Evolutionary conservation across 2,329 filamentous ascomycete species (phyloP).

Genomic region (Tolypocladium capitatum): DNA sequence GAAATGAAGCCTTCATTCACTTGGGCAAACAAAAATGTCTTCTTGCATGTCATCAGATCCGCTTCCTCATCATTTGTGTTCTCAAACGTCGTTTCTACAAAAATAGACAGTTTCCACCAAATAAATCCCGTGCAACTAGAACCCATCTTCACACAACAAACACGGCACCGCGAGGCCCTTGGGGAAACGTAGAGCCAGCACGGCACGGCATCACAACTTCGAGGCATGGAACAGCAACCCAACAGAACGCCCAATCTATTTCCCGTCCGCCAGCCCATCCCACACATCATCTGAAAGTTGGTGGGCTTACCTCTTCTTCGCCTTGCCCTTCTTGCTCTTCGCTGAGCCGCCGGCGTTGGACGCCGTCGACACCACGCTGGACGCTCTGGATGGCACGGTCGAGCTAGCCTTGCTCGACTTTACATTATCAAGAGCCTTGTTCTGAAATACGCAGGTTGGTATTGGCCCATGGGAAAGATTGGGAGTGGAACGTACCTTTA

Average conservation of each 20-base stretch:
- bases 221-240: background rate
- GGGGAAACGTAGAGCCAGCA: background rate
- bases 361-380: constrained; percentile 68
- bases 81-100: background rate
- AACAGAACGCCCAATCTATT: background rate
- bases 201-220: background rate
- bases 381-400: constrained; percentile 67
- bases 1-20: constrained; percentile 1
- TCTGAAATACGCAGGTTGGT: constrained; percentile 36
- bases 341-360: constrained; percentile 40
- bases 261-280: background rate
- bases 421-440: constrained; percentile 82
- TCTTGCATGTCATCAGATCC: background rate
- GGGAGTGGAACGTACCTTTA: constrained; percentile 50
- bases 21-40: background rate
- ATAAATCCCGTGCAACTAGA: no score
- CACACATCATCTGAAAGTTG: background rate
- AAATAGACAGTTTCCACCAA: no score
- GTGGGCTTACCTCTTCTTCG: constrained; percentile 12
- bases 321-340: constrained; percentile 28
- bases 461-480: no score
- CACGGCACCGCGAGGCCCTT: background rate
- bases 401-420: constrained; percentile 72
- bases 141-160: background rate
- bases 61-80: background rate